These are phyloP conservation scores for Neurospora tetrasperma DNA, from an alignment of 495 filamentous ascomycete genomes.

Conservation along the genomic window DNA sequence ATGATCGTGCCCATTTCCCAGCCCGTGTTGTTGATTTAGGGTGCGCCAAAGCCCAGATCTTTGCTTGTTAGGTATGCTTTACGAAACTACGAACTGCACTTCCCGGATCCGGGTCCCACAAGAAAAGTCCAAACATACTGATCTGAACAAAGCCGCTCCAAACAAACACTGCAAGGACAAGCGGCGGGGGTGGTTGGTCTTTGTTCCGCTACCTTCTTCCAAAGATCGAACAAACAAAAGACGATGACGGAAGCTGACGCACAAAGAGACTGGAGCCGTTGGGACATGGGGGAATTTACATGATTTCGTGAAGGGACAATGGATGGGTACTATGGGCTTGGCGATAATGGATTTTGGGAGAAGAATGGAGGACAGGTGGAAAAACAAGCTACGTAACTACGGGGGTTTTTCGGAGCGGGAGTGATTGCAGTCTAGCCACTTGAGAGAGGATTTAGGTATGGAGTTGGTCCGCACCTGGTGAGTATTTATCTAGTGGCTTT, in stretches of 20 bases:
- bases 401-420: too few species aligned
- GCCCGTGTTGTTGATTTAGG: too few species aligned
- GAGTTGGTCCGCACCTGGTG: not conserved
- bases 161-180: too few species aligned
- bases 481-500: not conserved
- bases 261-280: not conserved
- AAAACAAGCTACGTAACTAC: not conserved
- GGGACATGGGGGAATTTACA: not conserved
- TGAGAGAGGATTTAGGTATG: not conserved
- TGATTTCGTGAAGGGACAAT: not conserved
- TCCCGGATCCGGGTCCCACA: not conserved
- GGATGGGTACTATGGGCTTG: not conserved
- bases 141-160: not conserved
- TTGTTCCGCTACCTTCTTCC: not conserved
- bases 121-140: not conserved
- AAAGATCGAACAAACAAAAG: not conserved
- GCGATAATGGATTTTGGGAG: not conserved
- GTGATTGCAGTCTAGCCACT: not conserved
- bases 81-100: not conserved
- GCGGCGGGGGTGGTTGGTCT: too few species aligned
- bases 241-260: not conserved
- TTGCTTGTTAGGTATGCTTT: too few species aligned
- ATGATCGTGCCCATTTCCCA: too few species aligned
- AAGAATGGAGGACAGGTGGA: not conserved
- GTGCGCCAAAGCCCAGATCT: too few species aligned